These are phyloP conservation scores for Apostasia ramifera DNA, from an alignment of 106 monocot species.

Conservation along the genomic window DNA sequence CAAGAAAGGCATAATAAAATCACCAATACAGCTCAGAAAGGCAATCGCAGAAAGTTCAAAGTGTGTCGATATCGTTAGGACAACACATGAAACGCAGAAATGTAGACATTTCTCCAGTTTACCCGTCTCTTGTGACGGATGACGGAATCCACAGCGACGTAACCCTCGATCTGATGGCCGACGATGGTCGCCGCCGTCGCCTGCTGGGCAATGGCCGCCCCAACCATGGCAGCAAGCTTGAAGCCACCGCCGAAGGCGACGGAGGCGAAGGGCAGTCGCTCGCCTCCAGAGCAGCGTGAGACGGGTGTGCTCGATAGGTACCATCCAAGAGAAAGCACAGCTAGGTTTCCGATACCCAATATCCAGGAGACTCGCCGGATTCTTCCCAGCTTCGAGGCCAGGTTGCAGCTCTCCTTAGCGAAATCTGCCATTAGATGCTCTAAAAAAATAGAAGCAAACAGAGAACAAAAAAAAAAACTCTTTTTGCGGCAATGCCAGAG, in stretches of 20 bases:
- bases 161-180: slow-evolving; percentile 4
- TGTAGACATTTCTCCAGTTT: background rate
- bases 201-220: slow-evolving; percentile 33
- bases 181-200: slow-evolving; percentile 19
- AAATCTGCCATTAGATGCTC: too few species aligned
- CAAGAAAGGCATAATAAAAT: background rate
- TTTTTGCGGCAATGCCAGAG: too few species aligned
- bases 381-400: background rate
- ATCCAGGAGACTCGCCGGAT: slow-evolving; percentile 1
- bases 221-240: slow-evolving; percentile 12
- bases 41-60: background rate
- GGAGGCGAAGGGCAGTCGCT: slow-evolving; percentile 6
- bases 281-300: slow-evolving; percentile 4
- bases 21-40: background rate
- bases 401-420: too few species aligned
- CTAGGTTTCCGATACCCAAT: slow-evolving; percentile 7
- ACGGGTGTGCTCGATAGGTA: slow-evolving; percentile 1
- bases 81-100: too few species aligned
- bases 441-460: too few species aligned
- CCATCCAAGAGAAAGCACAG: slow-evolving; percentile 8
- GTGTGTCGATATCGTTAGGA: background rate
- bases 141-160: slow-evolving; percentile 8
- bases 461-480: too few species aligned
- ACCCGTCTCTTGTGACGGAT: slow-evolving; percentile 61
- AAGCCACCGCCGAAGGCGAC: slow-evolving; percentile 3